phyloP scores from a whole-genome alignment of 164 flowering plant species.

The Annona squamosa region DNA sequence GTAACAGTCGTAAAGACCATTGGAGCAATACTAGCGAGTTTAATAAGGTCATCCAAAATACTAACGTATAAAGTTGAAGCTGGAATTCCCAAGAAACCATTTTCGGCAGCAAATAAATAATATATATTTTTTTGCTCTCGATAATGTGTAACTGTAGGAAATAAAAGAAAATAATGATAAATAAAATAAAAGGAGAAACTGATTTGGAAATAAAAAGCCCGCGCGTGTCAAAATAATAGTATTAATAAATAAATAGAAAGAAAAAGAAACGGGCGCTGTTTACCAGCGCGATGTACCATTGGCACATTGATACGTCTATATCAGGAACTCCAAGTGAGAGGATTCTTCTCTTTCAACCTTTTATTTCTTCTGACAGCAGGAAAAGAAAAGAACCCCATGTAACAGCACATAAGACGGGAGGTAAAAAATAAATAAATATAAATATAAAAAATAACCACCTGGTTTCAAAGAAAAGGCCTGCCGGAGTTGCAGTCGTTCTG shows the following conservation, averaged over 20 bases:
- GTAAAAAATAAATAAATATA: background rate
- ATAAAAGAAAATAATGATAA: too few relatives aligned
- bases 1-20: too few relatives aligned
- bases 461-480: constrained; percentile 4
- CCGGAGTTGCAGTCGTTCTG: background rate
- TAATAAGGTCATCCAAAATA: too few relatives aligned
- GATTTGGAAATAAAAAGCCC: too few relatives aligned
- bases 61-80: too few relatives aligned
- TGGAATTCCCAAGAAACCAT: too few relatives aligned
- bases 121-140: too few relatives aligned
- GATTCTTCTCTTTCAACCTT: background rate
- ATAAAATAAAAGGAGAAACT: background rate
- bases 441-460: background rate
- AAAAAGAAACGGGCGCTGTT: background rate
- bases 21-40: too few relatives aligned
- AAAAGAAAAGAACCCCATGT: constrained; percentile 2
- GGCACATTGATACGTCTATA: constrained; percentile 4
- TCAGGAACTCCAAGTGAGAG: constrained; percentile 4
- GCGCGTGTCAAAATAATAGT: too few relatives aligned
- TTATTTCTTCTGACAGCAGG: background rate
- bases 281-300: constrained; percentile 2
- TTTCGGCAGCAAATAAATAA: too few relatives aligned
- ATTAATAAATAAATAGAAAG: background rate
- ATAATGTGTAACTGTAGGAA: too few relatives aligned
- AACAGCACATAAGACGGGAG: constrained; percentile 9